A percentile compares a stretch with the other conserved stretches of the same genome.
Conservation (phyloP, 352 stramenopile species). For the Pythium chondricola region DNA sequence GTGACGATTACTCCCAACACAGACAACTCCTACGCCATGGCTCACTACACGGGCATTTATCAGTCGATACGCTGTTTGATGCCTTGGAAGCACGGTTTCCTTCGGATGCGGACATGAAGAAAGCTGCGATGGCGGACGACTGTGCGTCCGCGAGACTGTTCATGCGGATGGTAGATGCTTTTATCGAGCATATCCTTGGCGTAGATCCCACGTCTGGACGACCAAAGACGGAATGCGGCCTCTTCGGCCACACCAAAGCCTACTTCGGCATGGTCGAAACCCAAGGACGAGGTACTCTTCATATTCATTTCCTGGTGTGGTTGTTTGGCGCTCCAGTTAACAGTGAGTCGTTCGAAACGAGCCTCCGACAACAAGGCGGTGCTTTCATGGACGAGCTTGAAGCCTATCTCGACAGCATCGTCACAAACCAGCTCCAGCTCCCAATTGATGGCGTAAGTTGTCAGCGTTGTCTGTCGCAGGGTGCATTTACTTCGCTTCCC, state of each 20-base stretch:
- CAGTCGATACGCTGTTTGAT: conserved; percentile 8
- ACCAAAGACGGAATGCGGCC: neutral
- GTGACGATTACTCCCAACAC: conserved; percentile 14
- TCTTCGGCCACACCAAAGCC: conserved; percentile 7
- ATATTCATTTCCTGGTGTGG: conserved; percentile 14
- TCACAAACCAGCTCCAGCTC: neutral
- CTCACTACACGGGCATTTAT: conserved; percentile 9
- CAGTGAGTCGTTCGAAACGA: neutral
- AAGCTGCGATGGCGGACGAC: conserved; percentile 11
- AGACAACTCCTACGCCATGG: conserved; percentile 14
- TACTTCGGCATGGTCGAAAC: conserved; percentile 17
- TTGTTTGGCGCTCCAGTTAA: neutral
- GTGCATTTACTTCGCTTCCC: neutral
- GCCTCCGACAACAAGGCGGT: neutral
- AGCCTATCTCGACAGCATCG: conserved; percentile 1
- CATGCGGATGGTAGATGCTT: conserved; percentile 11
- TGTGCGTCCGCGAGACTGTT: conserved; percentile 11
- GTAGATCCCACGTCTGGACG: neutral
- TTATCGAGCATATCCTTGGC: conserved; percentile 11
- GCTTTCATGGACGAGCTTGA: neutral
- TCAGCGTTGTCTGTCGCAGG: neutral
- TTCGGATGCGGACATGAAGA: conserved; percentile 1
- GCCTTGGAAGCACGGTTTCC: conserved; percentile 6
- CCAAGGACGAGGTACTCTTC: conserved; percentile 7
- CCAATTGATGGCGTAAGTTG: neutral